These are phyloP conservation scores for Aspergillus fijiensis DNA, from an alignment of 2,329 filamentous ascomycete genomes.

Conservation along the genomic window DNA sequence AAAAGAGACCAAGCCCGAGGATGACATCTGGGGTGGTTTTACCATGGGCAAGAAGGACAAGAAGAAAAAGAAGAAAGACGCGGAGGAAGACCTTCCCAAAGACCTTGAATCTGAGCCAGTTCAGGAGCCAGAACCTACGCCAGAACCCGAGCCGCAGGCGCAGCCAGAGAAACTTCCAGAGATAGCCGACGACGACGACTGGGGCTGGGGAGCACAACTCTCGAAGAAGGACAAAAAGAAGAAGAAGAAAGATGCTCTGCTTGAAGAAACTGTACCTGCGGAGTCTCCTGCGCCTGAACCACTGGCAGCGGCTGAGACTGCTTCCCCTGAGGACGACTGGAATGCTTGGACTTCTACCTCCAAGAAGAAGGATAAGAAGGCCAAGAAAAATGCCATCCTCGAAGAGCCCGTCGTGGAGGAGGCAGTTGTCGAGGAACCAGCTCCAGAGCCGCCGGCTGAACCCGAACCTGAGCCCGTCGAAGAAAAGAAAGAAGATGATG, in stretches of 20 bases:
- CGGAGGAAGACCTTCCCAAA: conserved; percentile 24
- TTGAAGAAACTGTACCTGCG: conserved; percentile 17
- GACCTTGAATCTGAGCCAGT: conserved; percentile 20
- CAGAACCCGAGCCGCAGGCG: conserved; percentile 2
- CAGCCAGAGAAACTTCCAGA: conserved; percentile 12
- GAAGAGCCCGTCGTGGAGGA: conserved; percentile 23
- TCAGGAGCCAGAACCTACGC: conserved; percentile 21
- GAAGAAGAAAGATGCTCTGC: conserved; percentile 19
- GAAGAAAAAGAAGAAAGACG: conserved; percentile 44
- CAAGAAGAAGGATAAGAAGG: conserved; percentile 47
- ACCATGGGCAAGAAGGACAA: conserved; percentile 44
- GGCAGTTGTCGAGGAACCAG: conserved; percentile 13
- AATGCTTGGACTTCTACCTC: conserved; percentile 29
- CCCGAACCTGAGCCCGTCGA: conserved; percentile 24
- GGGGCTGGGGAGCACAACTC: conserved; percentile 27
- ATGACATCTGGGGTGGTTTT: conserved; percentile 41
- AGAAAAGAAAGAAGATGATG: conserved; percentile 25
- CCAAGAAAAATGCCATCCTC: conserved; percentile 29
- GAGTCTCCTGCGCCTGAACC: conserved; percentile 32
- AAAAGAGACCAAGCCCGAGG: conserved; percentile 39
- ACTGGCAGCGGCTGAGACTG: conserved; percentile 26
- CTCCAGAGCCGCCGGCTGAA: conserved; percentile 13
- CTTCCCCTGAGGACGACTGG: conserved; percentile 38
- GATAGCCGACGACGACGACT: conserved; percentile 29
- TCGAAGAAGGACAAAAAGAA: conserved; percentile 39